phyloP scores from a whole-genome alignment of 192 early-diverging fungal species.

The Backusella australiensis region DNA sequence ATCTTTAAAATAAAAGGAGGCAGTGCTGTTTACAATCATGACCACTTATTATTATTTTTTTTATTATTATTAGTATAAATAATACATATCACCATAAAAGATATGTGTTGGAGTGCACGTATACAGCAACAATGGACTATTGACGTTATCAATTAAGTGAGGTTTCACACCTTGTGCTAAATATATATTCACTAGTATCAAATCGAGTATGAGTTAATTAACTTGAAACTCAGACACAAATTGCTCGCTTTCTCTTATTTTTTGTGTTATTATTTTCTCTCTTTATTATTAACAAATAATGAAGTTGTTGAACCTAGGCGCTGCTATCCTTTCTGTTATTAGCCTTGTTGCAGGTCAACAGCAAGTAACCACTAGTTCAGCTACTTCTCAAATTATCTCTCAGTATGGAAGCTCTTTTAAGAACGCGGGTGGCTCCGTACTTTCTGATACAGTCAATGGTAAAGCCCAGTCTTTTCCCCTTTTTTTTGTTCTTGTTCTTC shows the following conservation, averaged over 20 bases:
- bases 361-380: background rate
- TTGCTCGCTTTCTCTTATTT: background rate
- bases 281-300: background rate
- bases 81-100: too few relatives aligned
- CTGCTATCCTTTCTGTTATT: slow-evolving; percentile 3
- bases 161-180: background rate
- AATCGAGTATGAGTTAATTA: background rate
- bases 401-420: slow-evolving; percentile 17
- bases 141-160: background rate
- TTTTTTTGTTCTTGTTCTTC: background rate
- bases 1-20: background rate
- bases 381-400: background rate
- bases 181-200: background rate
- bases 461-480: background rate
- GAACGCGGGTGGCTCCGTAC: slow-evolving; percentile 27
- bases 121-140: background rate
- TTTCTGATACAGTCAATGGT: slow-evolving; percentile 35
- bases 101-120: too few relatives aligned
- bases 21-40: slow-evolving; percentile 11
- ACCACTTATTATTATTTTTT: background rate
- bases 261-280: background rate
- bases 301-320: background rate
- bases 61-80: background rate
- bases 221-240: slow-evolving; percentile 1
- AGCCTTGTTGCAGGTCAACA: slow-evolving; percentile 8